A percentile compares a stretch with the other conserved stretches of the same genome.
phyloP scores from a whole-genome alignment of 306 rosid species.

The Neltuma alba region DNA sequence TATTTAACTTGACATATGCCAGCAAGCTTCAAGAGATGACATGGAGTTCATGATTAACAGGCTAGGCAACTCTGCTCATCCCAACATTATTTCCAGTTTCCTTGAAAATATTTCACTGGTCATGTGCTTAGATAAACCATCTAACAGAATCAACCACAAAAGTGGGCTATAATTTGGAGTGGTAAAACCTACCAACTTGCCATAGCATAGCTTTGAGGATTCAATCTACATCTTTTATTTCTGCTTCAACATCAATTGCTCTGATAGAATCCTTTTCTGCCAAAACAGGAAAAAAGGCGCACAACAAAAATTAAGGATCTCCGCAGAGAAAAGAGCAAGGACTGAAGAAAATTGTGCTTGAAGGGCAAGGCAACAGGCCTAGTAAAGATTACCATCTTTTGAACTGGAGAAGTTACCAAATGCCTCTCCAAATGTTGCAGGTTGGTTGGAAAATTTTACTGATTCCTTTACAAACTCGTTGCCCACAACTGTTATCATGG shows the following conservation, averaged over 20 bases:
- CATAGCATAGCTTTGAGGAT: background rate
- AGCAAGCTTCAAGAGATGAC: too few species aligned
- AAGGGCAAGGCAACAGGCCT: slow-evolving; percentile 17
- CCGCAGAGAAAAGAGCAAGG: background rate
- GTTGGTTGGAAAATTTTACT: slow-evolving; percentile 74
- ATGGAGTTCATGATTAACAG: too few species aligned
- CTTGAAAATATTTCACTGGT: too few species aligned
- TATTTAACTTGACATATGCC: too few species aligned
- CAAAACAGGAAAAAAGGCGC: slow-evolving; percentile 17
- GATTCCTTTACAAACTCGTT: slow-evolving; percentile 83
- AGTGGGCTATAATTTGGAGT: background rate
- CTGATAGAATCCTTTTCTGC: slow-evolving; percentile 64
- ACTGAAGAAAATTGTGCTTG: background rate
- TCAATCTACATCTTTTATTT: slow-evolving; percentile 86
- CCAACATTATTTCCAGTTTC: too few species aligned
- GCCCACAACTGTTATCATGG: slow-evolving; percentile 61
- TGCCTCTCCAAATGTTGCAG: slow-evolving; percentile 83
- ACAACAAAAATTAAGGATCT: slow-evolving; percentile 8
- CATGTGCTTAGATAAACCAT: too few species aligned
- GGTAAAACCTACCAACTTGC: background rate
- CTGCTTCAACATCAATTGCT: slow-evolving; percentile 90
- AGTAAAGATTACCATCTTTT: slow-evolving; percentile 56
- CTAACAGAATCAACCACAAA: background rate
- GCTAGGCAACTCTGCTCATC: too few species aligned
- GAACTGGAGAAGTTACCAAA: slow-evolving; percentile 64